phyloP scores from a whole-genome alignment of 192 early-diverging fungal species.

The Rhizophagus sp. region DNA sequence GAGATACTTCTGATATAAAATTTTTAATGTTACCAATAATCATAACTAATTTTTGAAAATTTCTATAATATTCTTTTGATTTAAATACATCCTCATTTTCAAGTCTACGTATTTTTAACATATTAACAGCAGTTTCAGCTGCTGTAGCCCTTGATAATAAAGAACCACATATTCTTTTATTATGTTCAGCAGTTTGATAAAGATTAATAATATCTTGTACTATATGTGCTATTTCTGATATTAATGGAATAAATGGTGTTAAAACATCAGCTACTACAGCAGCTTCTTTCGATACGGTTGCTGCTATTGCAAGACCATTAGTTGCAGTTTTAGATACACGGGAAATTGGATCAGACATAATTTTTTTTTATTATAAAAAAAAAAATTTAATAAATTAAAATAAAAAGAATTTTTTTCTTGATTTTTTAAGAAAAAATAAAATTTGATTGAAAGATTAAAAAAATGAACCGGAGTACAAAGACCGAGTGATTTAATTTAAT shows the following conservation, averaged over 20 bases:
- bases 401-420: neutral
- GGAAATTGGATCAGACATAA: neutral
- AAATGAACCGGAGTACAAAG: too few species aligned
- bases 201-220: conserved; percentile 17
- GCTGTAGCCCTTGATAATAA: conserved; percentile 9
- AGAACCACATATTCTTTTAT: conserved; percentile 27
- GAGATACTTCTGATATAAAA: conserved; percentile 27
- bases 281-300: neutral
- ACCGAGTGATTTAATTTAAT: too few species aligned
- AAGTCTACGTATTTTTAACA: conserved; percentile 17
- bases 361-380: neutral
- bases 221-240: neutral
- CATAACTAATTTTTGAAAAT: conserved; percentile 16
- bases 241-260: conserved; percentile 28
- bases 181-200: conserved; percentile 31
- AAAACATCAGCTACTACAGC: conserved; percentile 10
- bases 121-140: conserved; percentile 20
- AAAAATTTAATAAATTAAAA: neutral
- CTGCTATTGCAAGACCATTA: neutral
- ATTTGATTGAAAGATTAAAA: too few species aligned
- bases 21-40: conserved; percentile 21
- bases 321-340: neutral
- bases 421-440: too few species aligned
- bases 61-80: conserved; percentile 27
- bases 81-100: conserved; percentile 24